Evolutionary conservation across 2,329 filamentous ascomycete species (phyloP), one percentile per base, ranked within the genome.

Genomic region (Mycosphaerella sp.): DNA sequence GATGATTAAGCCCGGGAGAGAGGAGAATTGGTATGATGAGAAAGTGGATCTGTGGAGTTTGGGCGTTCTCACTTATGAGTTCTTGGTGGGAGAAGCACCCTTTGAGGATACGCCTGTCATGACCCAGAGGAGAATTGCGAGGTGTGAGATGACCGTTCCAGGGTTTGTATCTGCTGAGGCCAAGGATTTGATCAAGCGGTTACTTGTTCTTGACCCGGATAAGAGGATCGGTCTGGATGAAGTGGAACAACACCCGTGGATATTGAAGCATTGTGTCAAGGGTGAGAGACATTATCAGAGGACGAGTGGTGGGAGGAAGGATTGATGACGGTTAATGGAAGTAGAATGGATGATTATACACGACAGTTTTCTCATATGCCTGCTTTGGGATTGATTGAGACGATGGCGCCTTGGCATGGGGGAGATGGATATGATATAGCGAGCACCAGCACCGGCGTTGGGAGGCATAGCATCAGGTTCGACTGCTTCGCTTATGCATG

Each of bases 1-100:
- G 82, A 98, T 98, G 93, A 80, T 97, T 70, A 87, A 85, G 70
- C 81, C 84, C 3, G 86, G 87, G 40, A 79, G 79, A 60, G 84
- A 61, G 6, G 87, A 93, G 64, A 95, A 93, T 72, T 94, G 79
- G 66, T 97, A 97, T 72, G 87, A 81, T 53, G 90, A 96, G 68
- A 97, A 96, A 74, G 88, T 98, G 28, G 93, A 98, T 67, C 73
- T 97, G 55, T 98, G 93, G 93, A 93, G 87, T 66, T 75, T 98
- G 64, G 93, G 93, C 18, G 93, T 97, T 17, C 71, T 98, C 71
- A 95, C 86, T 2, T 98, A 97, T 64, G 93, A 98, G 71, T 98
- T 98, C 64, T 72, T 98, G 53, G 88, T 95, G 30, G 93, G 93
- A 54, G 89, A 96, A 74, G 93, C 93, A 13, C 93, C 93, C 0